Evolutionary conservation across 257 asterid genomes (phyloP).

Genomic region (Gardenia jasminoides): DNA sequence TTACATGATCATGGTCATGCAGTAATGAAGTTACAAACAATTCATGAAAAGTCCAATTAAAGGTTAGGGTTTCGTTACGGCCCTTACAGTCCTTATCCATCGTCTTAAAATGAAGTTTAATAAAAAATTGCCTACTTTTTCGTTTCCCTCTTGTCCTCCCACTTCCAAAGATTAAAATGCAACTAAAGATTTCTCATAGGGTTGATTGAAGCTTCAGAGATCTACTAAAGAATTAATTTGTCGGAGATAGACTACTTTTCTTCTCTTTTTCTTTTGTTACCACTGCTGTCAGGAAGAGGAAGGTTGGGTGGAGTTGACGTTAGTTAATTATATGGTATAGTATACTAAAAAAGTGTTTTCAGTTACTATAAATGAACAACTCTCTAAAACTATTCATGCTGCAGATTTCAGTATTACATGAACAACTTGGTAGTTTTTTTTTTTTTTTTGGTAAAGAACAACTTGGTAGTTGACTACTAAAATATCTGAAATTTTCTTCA

Average conservation of each 20-base stretch:
- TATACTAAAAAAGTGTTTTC: not conserved
- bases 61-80: too few relatives aligned
- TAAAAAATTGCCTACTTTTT: not conserved
- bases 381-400: not conserved
- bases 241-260: not conserved
- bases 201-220: not conserved
- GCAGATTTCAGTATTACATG: conserved; percentile 10
- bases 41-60: too few relatives aligned
- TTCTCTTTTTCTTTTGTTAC: not conserved
- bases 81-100: not conserved
- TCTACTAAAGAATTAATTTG: not conserved
- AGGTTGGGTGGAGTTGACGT: conserved; percentile 17
- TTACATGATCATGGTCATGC: too few relatives aligned
- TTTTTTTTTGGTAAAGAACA: too few relatives aligned
- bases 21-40: too few relatives aligned
- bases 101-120: not conserved
- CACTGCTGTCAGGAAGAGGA: not conserved
- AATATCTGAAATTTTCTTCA: conserved; percentile 9
- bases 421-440: conserved; percentile 21
- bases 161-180: not conserved
- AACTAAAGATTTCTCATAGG: not conserved
- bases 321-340: not conserved
- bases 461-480: conserved; percentile 19
- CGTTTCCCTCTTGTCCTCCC: not conserved
- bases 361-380: conserved; percentile 1